phyloP scores from a whole-genome alignment of 2,329 filamentous ascomycete genomes.

The Calonectria pseudoturangicola region DNA sequence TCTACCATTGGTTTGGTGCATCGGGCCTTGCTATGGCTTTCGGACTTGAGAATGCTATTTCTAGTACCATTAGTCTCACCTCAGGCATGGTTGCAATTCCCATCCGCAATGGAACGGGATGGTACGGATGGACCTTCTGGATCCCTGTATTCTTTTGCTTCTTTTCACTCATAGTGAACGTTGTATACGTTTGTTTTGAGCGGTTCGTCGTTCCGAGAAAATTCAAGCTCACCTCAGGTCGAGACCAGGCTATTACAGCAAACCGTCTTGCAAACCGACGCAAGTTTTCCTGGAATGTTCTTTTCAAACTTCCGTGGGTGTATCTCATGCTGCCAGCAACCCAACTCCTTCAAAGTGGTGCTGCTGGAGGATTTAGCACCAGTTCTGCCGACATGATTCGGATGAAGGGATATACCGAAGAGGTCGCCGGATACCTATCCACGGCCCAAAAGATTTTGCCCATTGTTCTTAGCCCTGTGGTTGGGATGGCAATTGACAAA shows the following conservation, averaged over 20 bases:
- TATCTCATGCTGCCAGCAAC: slow-evolving; percentile 52
- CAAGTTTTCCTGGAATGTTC: slow-evolving; percentile 45
- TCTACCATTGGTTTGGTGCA: slow-evolving; percentile 53
- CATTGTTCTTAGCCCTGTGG: slow-evolving; percentile 46
- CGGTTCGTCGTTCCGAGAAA: slow-evolving; percentile 36
- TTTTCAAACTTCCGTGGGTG: slow-evolving; percentile 46
- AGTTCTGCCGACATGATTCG: slow-evolving; percentile 50
- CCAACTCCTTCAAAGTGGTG: slow-evolving; percentile 50
- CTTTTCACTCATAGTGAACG: slow-evolving; percentile 45
- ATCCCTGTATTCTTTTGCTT: slow-evolving; percentile 50
- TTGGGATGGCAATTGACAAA: slow-evolving; percentile 47
- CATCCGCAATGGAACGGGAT: slow-evolving; percentile 49
- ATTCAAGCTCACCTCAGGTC: slow-evolving; percentile 41
- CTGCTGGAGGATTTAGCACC: slow-evolving; percentile 45
- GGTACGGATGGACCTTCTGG: slow-evolving; percentile 53
- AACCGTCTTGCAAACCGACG: slow-evolving; percentile 29
- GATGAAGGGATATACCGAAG: slow-evolving; percentile 52
- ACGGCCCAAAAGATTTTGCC: slow-evolving; percentile 48
- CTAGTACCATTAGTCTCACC: slow-evolving; percentile 49
- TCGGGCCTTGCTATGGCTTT: slow-evolving; percentile 50
- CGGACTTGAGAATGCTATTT: slow-evolving; percentile 50
- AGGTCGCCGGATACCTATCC: slow-evolving; percentile 48
- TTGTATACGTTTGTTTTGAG: slow-evolving; percentile 50
- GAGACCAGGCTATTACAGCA: slow-evolving; percentile 38
- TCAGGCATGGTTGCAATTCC: slow-evolving; percentile 51